Conservation (phyloP, 1,284 basidiomycete genomes). For the Tilletia indica region DNA sequence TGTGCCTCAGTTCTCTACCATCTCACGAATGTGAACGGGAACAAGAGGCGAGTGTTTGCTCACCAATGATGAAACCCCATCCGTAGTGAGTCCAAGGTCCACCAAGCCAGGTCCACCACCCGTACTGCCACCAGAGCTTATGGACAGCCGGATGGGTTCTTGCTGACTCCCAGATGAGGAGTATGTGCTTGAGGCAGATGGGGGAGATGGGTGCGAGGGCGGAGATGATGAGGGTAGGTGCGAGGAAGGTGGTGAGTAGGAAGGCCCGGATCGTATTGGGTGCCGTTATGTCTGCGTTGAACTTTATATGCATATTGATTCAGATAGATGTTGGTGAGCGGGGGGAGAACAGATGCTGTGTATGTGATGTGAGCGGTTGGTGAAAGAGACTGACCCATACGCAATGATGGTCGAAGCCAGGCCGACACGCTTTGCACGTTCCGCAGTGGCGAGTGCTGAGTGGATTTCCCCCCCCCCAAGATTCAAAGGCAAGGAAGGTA, state of each 20-base stretch:
- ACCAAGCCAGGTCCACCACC: constrained; percentile 20
- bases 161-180: constrained; percentile 16
- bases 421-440: constrained; percentile 18
- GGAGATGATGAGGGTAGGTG: constrained; percentile 6
- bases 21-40: not conserved
- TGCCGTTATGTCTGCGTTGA: constrained; percentile 20
- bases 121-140: constrained; percentile 18
- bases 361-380: too few relatives aligned
- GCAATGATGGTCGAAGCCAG: constrained; percentile 24
- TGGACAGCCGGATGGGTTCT: not conserved
- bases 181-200: not conserved
- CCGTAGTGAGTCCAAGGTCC: constrained; percentile 20
- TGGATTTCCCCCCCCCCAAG: too few relatives aligned
- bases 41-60: not conserved
- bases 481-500: not conserved
- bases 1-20: not conserved
- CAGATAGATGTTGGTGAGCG: too few relatives aligned
- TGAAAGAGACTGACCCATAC: constrained; percentile 16
- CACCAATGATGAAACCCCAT: constrained; percentile 22
- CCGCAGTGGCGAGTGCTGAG: constrained; percentile 23
- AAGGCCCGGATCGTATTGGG: constrained; percentile 16
- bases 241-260: constrained; percentile 9
- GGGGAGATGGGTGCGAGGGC: constrained; percentile 16
- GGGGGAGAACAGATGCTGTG: too few relatives aligned
- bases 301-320: not conserved